Base-by-base conservation (phyloP, 306 rosid genomes). In the Elaeagnus macrophylla region DNA sequence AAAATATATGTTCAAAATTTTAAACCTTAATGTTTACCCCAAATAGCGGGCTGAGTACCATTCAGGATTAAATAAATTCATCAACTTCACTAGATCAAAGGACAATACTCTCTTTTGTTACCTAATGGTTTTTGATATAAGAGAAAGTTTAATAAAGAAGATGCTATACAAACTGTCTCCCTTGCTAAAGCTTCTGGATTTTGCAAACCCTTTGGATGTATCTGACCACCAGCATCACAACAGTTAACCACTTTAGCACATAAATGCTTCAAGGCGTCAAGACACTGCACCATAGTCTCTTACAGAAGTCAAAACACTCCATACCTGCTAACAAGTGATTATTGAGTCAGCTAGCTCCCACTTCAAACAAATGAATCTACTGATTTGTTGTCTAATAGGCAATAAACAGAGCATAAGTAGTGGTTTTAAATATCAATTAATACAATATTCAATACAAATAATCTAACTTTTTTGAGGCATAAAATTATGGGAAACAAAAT, bases 141-240 rank as follows among this genome's bases (percentile, higher is more conserved):
- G 39, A 43, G 45, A 48, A 73, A 65, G 56, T 55, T 51, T 49
- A 50, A 39, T 7, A 64, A 62, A 46, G 62, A 65, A 52, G 74
- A 58, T 49, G 70, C 65, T 83, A 65, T 86, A 86, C 95, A 86
- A 15, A 82, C 95, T 25, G 95, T 86, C 74, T 86, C 91, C 72
- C 95, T 80, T 57, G 95, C 91, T 66, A 86, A 83, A 59, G 54
- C 72, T 79, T 86, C 85, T n/a, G 91, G 95, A 86, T 86, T 72
- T 72, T 76, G 74, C 64, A 83, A 72, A 71, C 91, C 95, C 39
- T 52, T 67, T 53, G 83, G 80, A 74, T 74, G 81, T 69, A 61
- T 80, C 53, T 68, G 52, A 2, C 57, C 36, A 46, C 80, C 82
- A 10, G 79, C 60, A 40, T 76, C 79, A 20, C 91, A 83, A 70